These are phyloP conservation scores for Cephalotrichum gorgonifer DNA, from an alignment of 2,329 filamentous ascomycete genomes.

Conservation along the genomic window DNA sequence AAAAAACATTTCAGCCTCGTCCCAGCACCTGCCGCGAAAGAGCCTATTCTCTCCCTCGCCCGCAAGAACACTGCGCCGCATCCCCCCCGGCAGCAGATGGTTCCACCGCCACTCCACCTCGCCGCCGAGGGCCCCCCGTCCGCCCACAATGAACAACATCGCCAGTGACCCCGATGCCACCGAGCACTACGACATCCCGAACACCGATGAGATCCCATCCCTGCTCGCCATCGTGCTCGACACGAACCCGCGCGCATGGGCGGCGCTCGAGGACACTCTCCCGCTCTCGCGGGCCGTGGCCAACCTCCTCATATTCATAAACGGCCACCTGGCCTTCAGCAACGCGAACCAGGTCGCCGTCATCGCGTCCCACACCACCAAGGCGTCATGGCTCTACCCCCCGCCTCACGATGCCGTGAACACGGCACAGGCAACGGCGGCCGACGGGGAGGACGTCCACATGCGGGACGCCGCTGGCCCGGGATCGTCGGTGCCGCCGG, in stretches of 20 bases:
- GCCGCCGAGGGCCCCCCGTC: not conserved
- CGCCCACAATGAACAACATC: slow-evolving; percentile 34
- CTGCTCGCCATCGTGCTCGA: slow-evolving; percentile 87
- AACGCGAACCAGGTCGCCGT: slow-evolving; percentile 89
- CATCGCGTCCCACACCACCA: slow-evolving; percentile 78
- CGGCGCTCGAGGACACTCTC: slow-evolving; percentile 61
- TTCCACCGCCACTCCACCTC: not conserved
- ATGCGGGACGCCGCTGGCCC: slow-evolving; percentile 40
- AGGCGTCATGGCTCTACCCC: slow-evolving; percentile 85
- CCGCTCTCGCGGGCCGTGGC: slow-evolving; percentile 77
- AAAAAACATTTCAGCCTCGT: not conserved
- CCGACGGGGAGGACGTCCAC: slow-evolving; percentile 39
- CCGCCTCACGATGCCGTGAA: slow-evolving; percentile 12
- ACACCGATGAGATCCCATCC: slow-evolving; percentile 56
- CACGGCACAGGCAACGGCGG: slow-evolving; percentile 9
- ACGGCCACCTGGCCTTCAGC: slow-evolving; percentile 89
- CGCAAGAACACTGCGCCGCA: not conserved
- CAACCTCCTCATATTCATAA: slow-evolving; percentile 88
- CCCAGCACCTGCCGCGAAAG: not conserved
- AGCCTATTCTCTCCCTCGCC: not conserved
- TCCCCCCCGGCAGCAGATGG: not conserved
- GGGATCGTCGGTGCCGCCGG: slow-evolving; percentile 20
- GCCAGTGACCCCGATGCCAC: slow-evolving; percentile 45
- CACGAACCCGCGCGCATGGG: slow-evolving; percentile 93
- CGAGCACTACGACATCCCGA: slow-evolving; percentile 47